A percentile compares a stretch with the other conserved stretches of the same genome.
These are phyloP conservation scores for Kuraishia borneana DNA, from an alignment of 805 yeast genomes.

Conservation along the genomic window DNA sequence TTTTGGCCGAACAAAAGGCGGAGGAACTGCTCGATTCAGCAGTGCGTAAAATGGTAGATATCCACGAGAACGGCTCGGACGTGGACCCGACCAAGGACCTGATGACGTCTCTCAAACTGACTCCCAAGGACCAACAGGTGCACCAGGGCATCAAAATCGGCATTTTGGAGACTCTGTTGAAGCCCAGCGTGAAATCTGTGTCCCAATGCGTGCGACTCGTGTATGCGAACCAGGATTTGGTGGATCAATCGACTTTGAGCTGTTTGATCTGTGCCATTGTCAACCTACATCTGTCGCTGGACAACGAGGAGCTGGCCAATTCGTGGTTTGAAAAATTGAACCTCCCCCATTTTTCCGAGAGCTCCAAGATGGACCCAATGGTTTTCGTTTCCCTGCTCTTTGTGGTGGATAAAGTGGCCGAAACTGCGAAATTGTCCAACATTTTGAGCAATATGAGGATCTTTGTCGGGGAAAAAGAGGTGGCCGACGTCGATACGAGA, in stretches of 20 bases:
- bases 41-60: not conserved
- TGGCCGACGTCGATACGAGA: conserved; percentile 7
- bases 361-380: conserved; percentile 11
- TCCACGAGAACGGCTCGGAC: not conserved
- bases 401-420: conserved; percentile 11
- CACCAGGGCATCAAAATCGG: conserved; percentile 4
- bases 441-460: conserved; percentile 18
- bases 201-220: conserved; percentile 7
- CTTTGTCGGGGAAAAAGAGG: conserved; percentile 13
- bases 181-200: conserved; percentile 10
- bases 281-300: conserved; percentile 12
- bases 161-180: conserved; percentile 9
- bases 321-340: conserved; percentile 14
- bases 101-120: not conserved
- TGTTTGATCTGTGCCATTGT: conserved; percentile 14
- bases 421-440: conserved; percentile 9
- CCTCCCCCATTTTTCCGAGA: conserved; percentile 12
- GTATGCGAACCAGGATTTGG: conserved; percentile 3
- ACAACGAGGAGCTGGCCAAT: conserved; percentile 6
- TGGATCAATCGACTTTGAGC: conserved; percentile 1
- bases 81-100: not conserved
- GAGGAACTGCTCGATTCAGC: not conserved
- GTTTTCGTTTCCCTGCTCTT: conserved; percentile 15
- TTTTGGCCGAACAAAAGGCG: not conserved
- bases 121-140: conserved; percentile 6